Conservation (phyloP, 352 stramenopile genomes). For the Phytophthora nicotianae region DNA sequence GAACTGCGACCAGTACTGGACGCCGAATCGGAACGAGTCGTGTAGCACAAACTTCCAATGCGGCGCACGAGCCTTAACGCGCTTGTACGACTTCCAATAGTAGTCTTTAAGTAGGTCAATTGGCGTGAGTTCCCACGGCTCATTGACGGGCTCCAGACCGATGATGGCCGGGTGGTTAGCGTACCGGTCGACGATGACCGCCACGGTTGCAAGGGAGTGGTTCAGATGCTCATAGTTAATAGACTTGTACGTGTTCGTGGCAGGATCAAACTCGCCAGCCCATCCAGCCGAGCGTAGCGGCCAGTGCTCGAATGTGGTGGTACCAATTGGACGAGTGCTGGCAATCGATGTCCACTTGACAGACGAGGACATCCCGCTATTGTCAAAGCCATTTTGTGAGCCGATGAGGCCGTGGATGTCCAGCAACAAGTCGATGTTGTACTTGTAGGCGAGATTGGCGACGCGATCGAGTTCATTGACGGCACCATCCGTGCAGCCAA, state of each 20-base stretch:
- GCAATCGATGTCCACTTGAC: slow-evolving; percentile 91
- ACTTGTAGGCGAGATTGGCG: slow-evolving; percentile 83
- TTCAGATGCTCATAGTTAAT: slow-evolving; percentile 94
- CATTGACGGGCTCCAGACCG: slow-evolving; percentile 94
- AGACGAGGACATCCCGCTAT: slow-evolving; percentile 86
- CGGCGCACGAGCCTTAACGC: slow-evolving; percentile 90
- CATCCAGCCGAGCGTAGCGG: slow-evolving; percentile 89
- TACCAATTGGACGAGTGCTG: slow-evolving; percentile 73
- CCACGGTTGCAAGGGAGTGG: slow-evolving; percentile 90
- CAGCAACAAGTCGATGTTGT: slow-evolving; percentile 90
- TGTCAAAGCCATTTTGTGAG: slow-evolving; percentile 97
- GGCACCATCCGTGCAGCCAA: slow-evolving; percentile 91
- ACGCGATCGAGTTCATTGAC: slow-evolving; percentile 92
- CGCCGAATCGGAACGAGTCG: slow-evolving; percentile 94
- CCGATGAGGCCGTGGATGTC: slow-evolving; percentile 93
- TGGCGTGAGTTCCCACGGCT: slow-evolving; percentile 95
- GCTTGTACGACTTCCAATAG: slow-evolving; percentile 97
- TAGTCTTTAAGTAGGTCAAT: slow-evolving; percentile 93
- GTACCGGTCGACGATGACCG: slow-evolving; percentile 90
- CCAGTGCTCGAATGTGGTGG: slow-evolving; percentile 94
- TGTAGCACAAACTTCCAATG: slow-evolving; percentile 97
- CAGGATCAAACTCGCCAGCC: slow-evolving; percentile 90
- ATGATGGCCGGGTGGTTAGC: slow-evolving; percentile 86
- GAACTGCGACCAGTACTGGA: slow-evolving; percentile 74
- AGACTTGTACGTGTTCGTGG: slow-evolving; percentile 83